Base-by-base conservation (phyloP, 345 rosid species). In the Populus alba region DNA sequence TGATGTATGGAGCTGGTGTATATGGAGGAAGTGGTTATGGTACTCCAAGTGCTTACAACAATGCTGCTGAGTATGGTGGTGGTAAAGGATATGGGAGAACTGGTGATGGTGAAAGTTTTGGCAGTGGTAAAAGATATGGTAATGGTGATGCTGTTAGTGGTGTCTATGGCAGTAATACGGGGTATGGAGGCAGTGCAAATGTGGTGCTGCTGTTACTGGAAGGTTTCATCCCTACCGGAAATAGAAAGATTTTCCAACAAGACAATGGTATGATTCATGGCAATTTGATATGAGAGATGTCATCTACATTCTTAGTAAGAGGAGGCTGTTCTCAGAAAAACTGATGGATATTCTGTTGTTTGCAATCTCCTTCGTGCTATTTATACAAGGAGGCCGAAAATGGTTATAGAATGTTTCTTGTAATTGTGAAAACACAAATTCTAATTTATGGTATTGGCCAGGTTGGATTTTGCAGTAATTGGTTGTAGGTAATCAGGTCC, bases 1-100 rank as follows among this genome's bases (percentile, higher is more conserved):
- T 86, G 81, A 82, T 75, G 85, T 78, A 74, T 78, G 79, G 73
- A 15, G 77, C 72, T 53, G 86, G 87, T 66, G 78, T 70, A 41
- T 82, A 82, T 39, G 81, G 81, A 74, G 81, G 81, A 29, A 57
- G 41, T 29, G 73, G 75, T 12, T 78, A 74, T 33, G 76, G 63
- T 63, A n/a, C 43, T 31, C 68, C 75, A 13, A 27, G 65, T 74
- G 78, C 53, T 2, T 77, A 78, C 71, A 78, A 68, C 7, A 33
- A 62, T 13, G 23, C 47, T 38, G 79, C 76, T 33, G 79, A 78
- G 41, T 74, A 74, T 63, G 63, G 37, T 3, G 55, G 41, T 38
- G 71, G 81, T 53, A 70, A 66, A 51, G 75, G 76, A 8, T 63
- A 70, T 13, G 68, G 73, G 47, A 68, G 69, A 75, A 80, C 22